Evolutionary conservation across 2,329 filamentous ascomycete genomes (phyloP), one percentile per base, ranked within the genome.

Genomic region (Aspergillus amoenus): DNA sequence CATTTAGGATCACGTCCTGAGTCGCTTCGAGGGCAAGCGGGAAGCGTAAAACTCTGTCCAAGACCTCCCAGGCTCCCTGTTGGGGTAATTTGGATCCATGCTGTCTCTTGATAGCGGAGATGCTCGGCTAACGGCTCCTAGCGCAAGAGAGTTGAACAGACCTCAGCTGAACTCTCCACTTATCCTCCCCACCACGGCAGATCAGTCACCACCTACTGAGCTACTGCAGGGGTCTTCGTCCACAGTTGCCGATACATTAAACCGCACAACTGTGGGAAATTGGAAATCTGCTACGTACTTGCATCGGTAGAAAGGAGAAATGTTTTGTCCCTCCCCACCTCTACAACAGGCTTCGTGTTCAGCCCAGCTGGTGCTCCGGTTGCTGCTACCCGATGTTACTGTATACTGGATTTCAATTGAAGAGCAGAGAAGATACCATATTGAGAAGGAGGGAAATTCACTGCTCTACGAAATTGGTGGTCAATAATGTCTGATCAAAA

Each of bases 91-190:
- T 30, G 27, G 27, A 3, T 30, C 27, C 27, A 30, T 30, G 9
- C 8, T 27, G 13, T 30, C 42, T 27, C 21, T 45, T 45, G 43
- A 45, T 30, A 21, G 43, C 22, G 43, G 43, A 45, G 43, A n/a
- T 15, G 15, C 22, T 45, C 42, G 43, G 27, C 24, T 30, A 30
- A n/a, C 34, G 15, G 8, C 9, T 34, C 5, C 41, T 40, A 53
- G 51, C 48, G 27, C 27, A 11, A 30, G 8, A 30, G 27, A 30
- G 27, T 30, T 12, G n/a, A 42, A n/a, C 49, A 50, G n/a, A 43
- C 44, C 57, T 56, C 57, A 59, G 57, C 57, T 59, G 57, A 59
- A 59, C 49, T 43, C 34, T 34, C 53, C 48, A 48, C 57, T 39
- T 42, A 6, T 45, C 18, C 44, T 30, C 41, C 30, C 44, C 56